Evolutionary conservation across 306 rosid genomes (phyloP), one percentile per base, ranked within the genome.

Genomic region (Ziziphus jujuba): DNA sequence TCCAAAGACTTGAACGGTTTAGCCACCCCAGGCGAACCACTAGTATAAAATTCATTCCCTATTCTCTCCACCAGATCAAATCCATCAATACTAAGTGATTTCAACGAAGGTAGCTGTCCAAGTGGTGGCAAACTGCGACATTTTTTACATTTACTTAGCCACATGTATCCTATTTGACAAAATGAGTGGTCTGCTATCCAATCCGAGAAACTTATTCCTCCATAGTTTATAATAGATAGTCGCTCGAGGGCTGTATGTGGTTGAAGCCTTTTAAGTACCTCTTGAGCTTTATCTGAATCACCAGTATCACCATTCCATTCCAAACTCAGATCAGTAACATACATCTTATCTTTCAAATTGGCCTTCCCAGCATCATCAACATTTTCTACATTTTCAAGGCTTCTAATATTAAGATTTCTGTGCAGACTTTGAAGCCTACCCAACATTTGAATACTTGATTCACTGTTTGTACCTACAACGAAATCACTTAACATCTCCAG

Each of bases 61-160:
- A 63, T 33, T 2, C 5, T 14, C 14, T 7, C 56, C 68, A 25
- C 54, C 17, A 5, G 21, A 23, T 23, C 15, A 10, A 50, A 31
- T 28, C 70, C 70, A 5, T 4, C 9, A 31, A 67, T 48, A 17
- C 35, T 3, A 11, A 78, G 55, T 17, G 56, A 7, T 9, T n/a
- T 48, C 0, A 78, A 61, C 19, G 22, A 22, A 17, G 67, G 77
- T 56, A 78, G 67, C 33, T 12, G 20, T 2, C 66, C 71, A 52
- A 78, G 40, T 9, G 43, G 19, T 9, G 75, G 78, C 67, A 62
- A 54, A 2, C 47, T 7, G 7, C 0, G 10, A 13, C 70, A 65
- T 17, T 31, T 20, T 20, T 9, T 51, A 19, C 70, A 65, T 12
- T 33, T n/a, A 19, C 20, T 1, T 6, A 65, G 62, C 56, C 10